Conservation (phyloP, 345 rosid species). For the Citrus inodora region DNA sequence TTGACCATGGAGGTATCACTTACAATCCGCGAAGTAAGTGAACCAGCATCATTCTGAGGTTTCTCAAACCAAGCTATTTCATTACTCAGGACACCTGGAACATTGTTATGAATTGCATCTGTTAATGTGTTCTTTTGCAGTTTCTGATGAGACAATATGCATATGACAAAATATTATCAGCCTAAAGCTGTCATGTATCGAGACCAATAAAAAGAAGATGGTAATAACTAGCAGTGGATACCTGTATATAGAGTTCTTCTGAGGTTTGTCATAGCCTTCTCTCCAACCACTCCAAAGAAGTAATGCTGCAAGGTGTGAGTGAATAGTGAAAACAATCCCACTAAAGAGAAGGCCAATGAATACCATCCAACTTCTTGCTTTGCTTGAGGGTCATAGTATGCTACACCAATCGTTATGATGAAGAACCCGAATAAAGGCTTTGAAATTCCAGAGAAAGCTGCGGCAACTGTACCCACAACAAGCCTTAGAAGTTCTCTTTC, state of each 20-base stretch:
- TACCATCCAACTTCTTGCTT: constrained; percentile 38
- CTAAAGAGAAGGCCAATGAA: constrained; percentile 39
- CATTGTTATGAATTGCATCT: background rate
- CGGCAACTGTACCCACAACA: constrained; percentile 47
- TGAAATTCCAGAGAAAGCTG: constrained; percentile 65
- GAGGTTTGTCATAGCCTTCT: constrained; percentile 61
- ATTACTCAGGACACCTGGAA: constrained; percentile 49
- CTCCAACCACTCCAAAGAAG: constrained; percentile 63
- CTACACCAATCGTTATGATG: constrained; percentile 56
- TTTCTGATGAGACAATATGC: background rate
- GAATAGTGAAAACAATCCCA: constrained; percentile 51
- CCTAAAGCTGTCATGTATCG: background rate
- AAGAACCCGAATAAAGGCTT: constrained; percentile 61
- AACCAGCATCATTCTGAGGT: constrained; percentile 44
- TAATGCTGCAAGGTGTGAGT: constrained; percentile 63
- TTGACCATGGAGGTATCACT: constrained; percentile 58
- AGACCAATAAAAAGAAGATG: background rate
- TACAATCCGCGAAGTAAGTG: constrained; percentile 46
- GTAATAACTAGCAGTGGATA: constrained; percentile 6
- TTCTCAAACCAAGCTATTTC: constrained; percentile 69
- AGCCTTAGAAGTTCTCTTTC: constrained; percentile 35
- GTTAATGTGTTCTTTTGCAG: background rate
- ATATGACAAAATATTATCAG: too few relatives aligned
- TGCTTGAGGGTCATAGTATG: constrained; percentile 39
- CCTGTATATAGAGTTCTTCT: constrained; percentile 55